These are phyloP conservation scores for Fusarium bactridioides DNA, from an alignment of 2,329 filamentous ascomycete species.

Conservation along the genomic window DNA sequence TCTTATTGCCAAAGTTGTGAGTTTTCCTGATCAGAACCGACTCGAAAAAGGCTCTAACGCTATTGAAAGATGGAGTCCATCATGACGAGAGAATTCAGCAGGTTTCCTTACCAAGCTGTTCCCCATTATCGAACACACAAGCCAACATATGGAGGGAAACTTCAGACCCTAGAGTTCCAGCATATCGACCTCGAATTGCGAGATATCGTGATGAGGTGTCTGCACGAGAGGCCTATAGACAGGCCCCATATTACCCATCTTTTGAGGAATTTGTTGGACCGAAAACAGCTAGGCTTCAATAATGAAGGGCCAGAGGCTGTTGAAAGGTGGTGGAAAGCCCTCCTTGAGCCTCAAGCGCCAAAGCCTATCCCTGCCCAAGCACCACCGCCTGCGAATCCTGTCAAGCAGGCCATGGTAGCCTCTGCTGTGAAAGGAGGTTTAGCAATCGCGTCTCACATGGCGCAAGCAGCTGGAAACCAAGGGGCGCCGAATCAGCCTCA, in stretches of 20 bases:
- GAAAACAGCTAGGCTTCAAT: constrained; percentile 30
- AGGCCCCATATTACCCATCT: constrained; percentile 39
- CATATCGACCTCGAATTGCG: constrained; percentile 36
- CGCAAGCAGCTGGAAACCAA: not conserved
- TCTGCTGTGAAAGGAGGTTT: not conserved
- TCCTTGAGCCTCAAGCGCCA: constrained; percentile 6
- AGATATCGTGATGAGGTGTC: constrained; percentile 36
- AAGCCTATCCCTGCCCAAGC: not conserved
- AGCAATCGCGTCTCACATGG: not conserved
- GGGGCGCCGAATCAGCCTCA: not conserved
- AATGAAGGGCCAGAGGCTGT: constrained; percentile 19
- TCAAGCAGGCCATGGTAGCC: not conserved
- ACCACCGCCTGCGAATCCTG: not conserved
- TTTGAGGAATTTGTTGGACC: constrained; percentile 22
- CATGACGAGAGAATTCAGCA: constrained; percentile 27
- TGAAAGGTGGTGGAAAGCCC: constrained; percentile 29
- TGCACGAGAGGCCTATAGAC: constrained; percentile 38
- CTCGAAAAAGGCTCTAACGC: constrained; percentile 2
- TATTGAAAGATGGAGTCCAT: constrained; percentile 39
- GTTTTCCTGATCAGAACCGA: not conserved
- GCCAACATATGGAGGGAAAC: constrained; percentile 36
- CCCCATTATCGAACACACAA: not conserved
- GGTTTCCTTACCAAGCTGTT: constrained; percentile 21
- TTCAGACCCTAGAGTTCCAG: constrained; percentile 5
- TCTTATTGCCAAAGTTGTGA: constrained; percentile 39